Evolutionary conservation across 495 filamentous ascomycete species (phyloP), one percentile per base, ranked within the genome.

Genomic region (Podospora conica): DNA sequence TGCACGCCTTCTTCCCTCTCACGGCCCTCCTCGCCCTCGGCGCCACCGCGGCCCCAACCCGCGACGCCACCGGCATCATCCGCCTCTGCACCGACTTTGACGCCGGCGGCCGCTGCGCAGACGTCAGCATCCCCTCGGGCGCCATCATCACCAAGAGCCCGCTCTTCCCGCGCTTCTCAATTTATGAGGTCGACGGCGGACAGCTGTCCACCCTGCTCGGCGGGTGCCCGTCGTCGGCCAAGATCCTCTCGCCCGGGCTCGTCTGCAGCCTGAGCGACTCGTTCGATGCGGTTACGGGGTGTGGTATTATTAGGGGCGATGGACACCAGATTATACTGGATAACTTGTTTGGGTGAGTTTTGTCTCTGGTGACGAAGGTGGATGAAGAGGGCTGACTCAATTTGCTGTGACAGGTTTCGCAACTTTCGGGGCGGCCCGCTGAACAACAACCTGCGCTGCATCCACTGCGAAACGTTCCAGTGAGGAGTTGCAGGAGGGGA

Each of bases 81-180:
- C 55, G 55, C 21, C 63, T 65, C 33, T 65, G 63, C 63, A 24
- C 25, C 31, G 63, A 65, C 63, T 54, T 65, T 29, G 24, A 65
- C 33, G 56, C 56, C 28, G 63, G 63, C 33, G 63, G 63, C 31
- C 12, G 9, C 31, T 65, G 63, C 63, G 63, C 63, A 20, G 31
- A 65, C 31, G 63, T 60, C 55, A 58, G 29, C 55, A 60, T 65
- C 63, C 63, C 63, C 1, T 58, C 63, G 2, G 57, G 55, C 21
- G 63, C 63, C 63, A 60, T 65, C 62, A 60, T 65, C 62, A 59
- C 29, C 29, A 65, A 31, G 55, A 54, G n/a, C 56, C 28, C 55
- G 10, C 12, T 60, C 29, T 12, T n/a, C 12, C 55, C 60, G 20
- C 56, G 63, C 55, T 58, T 65, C 33, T 65, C 63, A 1, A 56